Conservation (phyloP, 208 protist genomes). For the Acanthamoeba castellanii region DNA sequence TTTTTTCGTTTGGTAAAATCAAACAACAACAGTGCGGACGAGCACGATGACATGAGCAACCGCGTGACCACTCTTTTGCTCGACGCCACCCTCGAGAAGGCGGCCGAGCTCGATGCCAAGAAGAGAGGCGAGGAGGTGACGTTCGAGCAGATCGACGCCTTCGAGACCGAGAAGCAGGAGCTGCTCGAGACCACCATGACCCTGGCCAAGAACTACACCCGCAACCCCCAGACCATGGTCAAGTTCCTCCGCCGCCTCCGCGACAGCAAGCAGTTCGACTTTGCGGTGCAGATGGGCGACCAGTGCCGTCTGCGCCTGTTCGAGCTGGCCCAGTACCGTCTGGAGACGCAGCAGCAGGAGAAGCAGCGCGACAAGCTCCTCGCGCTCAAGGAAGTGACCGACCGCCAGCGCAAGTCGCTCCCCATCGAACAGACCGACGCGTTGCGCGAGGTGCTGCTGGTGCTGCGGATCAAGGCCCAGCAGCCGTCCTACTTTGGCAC, state of each 20-base stretch:
- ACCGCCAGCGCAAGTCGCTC: constrained; percentile 47
- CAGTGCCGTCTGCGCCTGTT: constrained; percentile 26
- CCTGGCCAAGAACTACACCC: background rate
- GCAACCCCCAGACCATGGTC: background rate
- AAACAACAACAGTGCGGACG: background rate
- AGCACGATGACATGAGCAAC: constrained; percentile 12
- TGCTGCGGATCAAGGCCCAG: background rate
- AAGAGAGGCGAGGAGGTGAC: background rate
- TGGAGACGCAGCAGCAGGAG: constrained; percentile 20
- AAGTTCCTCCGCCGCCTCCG: background rate
- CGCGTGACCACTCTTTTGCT: background rate
- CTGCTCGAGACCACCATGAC: background rate
- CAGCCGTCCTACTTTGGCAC: constrained; percentile 32
- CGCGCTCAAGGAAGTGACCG: background rate
- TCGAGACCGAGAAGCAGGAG: constrained; percentile 23
- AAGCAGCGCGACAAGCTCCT: constrained; percentile 41
- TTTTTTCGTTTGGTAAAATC: too few relatives aligned
- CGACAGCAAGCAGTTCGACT: background rate
- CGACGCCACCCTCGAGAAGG: background rate
- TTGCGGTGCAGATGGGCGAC: background rate
- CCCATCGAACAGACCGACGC: constrained; percentile 1
- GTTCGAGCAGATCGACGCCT: background rate
- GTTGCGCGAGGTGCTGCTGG: constrained; percentile 25
- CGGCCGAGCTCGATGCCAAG: background rate
- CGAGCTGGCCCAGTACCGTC: constrained; percentile 2